Evolutionary conservation across 768 basidiomycete species (phyloP).

Genomic region (Termitomyces bulborhizus): DNA sequence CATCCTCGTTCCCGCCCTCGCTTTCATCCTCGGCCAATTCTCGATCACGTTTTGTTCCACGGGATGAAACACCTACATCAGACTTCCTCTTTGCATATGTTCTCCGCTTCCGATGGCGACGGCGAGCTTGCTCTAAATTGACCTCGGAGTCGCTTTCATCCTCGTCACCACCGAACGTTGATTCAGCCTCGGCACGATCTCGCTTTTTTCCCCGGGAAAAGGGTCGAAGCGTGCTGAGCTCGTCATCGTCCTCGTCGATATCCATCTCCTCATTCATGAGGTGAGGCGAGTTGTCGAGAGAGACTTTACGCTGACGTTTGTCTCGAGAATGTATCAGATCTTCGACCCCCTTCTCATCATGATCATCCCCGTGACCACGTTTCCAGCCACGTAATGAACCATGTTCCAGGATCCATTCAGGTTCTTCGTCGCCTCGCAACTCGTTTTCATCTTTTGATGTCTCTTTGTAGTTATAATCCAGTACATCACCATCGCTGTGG

Average conservation of each 20-base stretch:
- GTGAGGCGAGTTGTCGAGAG: slow-evolving; percentile 32
- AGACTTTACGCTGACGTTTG: slow-evolving; percentile 53
- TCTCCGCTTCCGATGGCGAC: slow-evolving; percentile 51
- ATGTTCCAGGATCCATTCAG: slow-evolving; percentile 27
- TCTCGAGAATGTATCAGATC: slow-evolving; percentile 33
- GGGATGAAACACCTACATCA: slow-evolving; percentile 28
- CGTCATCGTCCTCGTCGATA: slow-evolving; percentile 41
- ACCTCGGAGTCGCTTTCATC: slow-evolving; percentile 32
- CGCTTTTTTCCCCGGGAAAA: slow-evolving; percentile 63
- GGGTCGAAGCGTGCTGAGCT: slow-evolving; percentile 30
- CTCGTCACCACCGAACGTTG: slow-evolving; percentile 59
- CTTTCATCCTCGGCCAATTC: slow-evolving; percentile 42
- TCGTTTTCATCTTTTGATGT: slow-evolving; percentile 44
- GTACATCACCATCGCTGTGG: slow-evolving; percentile 29
- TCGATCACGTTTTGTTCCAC: slow-evolving; percentile 66
- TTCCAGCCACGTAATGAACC: slow-evolving; percentile 40
- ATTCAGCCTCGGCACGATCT: slow-evolving; percentile 67
- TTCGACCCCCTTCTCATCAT: slow-evolving; percentile 34
- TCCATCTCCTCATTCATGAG: slow-evolving; percentile 39
- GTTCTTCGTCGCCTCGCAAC: slow-evolving; percentile 43
- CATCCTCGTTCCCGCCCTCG: slow-evolving; percentile 33
- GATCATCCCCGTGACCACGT: slow-evolving; percentile 40
- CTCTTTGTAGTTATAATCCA: slow-evolving; percentile 45
- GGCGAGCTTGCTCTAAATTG: slow-evolving; percentile 34
- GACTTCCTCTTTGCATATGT: slow-evolving; percentile 49